Percentiles rank a stretch among this genome's conserved stretches.
These are phyloP conservation scores for Acaromyces ingoldii DNA, from an alignment of 1,284 basidiomycete genomes.

Conservation along the genomic window DNA sequence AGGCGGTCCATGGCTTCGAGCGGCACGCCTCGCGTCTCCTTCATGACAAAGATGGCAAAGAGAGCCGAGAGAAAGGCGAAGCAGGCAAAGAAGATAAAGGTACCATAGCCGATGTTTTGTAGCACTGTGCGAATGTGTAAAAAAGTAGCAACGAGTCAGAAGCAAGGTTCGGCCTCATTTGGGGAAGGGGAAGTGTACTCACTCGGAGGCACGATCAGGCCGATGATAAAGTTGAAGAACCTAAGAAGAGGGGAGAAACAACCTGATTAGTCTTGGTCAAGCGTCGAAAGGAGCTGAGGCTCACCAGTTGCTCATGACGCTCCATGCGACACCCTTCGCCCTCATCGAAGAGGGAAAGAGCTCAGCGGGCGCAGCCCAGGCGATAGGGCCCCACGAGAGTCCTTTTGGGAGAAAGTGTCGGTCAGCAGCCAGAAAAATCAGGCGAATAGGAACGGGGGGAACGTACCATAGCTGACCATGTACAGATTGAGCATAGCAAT, in stretches of 20 bases:
- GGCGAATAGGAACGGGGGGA: too few species aligned
- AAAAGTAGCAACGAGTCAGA: too few species aligned
- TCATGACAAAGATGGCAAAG: constrained; percentile 10
- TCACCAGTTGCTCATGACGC: constrained; percentile 44
- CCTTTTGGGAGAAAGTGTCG: too few species aligned
- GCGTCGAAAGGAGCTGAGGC: too few species aligned
- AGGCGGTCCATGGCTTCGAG: constrained; percentile 2
- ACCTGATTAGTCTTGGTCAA: too few species aligned
- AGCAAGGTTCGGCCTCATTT: too few species aligned
- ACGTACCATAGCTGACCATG: constrained; percentile 12
- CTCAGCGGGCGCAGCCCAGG: constrained; percentile 46
- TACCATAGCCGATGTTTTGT: too few species aligned
- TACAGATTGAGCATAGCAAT: constrained; percentile 12
- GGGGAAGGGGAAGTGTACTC: constrained; percentile 9
- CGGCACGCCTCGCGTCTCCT: constrained; percentile 4
- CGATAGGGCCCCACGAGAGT: constrained; percentile 10
- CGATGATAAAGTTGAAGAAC: constrained; percentile 56
- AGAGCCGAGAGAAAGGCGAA: constrained; percentile 13
- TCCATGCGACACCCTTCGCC: constrained; percentile 46
- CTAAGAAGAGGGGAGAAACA: too few species aligned
- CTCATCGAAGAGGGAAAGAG: constrained; percentile 30
- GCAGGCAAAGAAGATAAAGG: constrained; percentile 20
- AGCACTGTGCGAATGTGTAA: too few species aligned
- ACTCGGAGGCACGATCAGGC: constrained; percentile 42
- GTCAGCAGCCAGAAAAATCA: too few species aligned